These are phyloP conservation scores for Verbascum thapsus DNA, from an alignment of 257 asterid species.

Conservation along the genomic window DNA sequence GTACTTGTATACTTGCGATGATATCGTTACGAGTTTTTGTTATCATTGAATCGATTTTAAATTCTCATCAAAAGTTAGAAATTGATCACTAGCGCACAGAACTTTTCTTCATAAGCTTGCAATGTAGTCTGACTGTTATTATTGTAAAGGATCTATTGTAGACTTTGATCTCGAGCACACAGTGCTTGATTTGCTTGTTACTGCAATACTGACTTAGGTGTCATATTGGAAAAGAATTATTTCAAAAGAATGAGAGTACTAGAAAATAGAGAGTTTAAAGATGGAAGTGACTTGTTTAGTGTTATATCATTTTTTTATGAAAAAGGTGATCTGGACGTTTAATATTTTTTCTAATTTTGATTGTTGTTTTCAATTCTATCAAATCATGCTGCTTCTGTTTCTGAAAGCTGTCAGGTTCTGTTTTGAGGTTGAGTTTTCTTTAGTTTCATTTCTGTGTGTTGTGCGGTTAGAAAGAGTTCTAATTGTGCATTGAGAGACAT, in stretches of 20 bases:
- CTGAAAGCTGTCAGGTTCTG: neutral
- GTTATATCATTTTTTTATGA: neutral
- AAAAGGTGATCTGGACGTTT: conserved; percentile 15
- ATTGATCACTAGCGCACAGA: neutral
- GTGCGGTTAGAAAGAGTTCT: too few relatives aligned
- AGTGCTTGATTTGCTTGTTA: neutral
- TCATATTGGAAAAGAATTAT: neutral
- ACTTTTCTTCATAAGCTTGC: conserved; percentile 5
- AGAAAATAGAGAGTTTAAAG: neutral
- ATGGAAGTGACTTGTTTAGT: neutral
- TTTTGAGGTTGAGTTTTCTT: too few relatives aligned
- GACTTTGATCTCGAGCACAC: too few relatives aligned
- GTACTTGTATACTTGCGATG: conserved; percentile 36
- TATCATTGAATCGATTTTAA: conserved; percentile 8
- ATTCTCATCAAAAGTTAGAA: neutral
- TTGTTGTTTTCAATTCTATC: conserved; percentile 6
- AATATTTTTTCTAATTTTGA: conserved; percentile 7
- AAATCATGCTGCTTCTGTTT: conserved; percentile 7
- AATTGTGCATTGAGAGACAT: neutral
- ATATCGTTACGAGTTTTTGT: neutral
- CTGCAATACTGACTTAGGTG: neutral
- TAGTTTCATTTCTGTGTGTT: neutral
- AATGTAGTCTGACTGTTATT: neutral
- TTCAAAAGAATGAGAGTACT: neutral
- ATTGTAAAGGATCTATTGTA: neutral